Base-by-base conservation (phyloP, 2,329 filamentous ascomycete genomes). In the Penicillium psychrosexuale region DNA sequence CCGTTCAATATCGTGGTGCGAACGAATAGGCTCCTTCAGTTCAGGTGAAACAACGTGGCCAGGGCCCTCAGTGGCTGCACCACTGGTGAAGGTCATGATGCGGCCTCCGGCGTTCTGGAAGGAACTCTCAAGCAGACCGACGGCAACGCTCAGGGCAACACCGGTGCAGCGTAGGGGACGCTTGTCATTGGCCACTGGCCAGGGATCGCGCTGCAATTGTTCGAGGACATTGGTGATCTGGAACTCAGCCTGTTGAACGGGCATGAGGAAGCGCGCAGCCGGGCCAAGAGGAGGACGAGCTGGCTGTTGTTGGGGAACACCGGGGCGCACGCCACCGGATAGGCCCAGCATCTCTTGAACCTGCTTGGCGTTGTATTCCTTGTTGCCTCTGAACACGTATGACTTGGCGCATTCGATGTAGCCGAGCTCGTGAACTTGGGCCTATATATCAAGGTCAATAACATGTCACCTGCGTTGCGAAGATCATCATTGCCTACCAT, bases 381-480 rank as follows among this genome's bases (percentile, higher is more conserved):
- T 99, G 80, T 87, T 97, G 37, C 94, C 94, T 53, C 93, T 86
- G 82, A 99, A 99, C 39, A 99, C 94, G 69, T 97, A 99, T 6
- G 93, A 97, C 77, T 97, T 99, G 62, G 94, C 91, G 75, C 94
- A 99, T 76, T 97, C 94, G 52, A 90, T 92, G 72, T 99, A 99
- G 52, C 94, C 94, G 64, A 99, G 90, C 76, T 99, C 94, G 72
- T 99, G 94, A 17, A 99, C 91, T 84, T 97, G 92, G 31, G 91
- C 86, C 89, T 91, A 63, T 43, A 54, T 43, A 13, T 27, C 13
- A 31, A 28, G n/a, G 24, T 55, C 40, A 59, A 55, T 34, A 43
- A 47, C 9, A 53, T 47, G 17, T 39, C 60, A 53, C n/a, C 30
- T 53, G 30, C 39, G 15, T 13, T 15, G 17, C 22, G 27, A 51